Percentiles rank a stretch among this genome's conserved stretches.
phyloP scores from a whole-genome alignment of 345 rosid genomes.

The Trapa bicornis region DNA sequence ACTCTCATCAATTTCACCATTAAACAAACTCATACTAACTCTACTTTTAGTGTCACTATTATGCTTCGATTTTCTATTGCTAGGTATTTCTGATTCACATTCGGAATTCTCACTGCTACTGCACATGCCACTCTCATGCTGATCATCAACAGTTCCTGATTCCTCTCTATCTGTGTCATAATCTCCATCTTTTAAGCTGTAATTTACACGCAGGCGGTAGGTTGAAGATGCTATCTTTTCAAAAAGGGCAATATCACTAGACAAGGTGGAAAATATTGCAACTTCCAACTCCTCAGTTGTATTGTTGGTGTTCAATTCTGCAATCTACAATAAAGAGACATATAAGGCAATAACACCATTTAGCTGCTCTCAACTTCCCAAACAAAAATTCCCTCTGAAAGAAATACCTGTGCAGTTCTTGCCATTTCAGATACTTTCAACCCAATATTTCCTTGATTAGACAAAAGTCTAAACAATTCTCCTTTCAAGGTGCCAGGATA shows the following conservation, averaged over 20 bases:
- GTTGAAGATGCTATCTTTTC: slow-evolving; percentile 76
- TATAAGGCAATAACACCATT: not conserved
- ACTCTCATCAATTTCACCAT: slow-evolving; percentile 92
- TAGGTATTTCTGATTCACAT: slow-evolving; percentile 31
- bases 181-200: slow-evolving; percentile 36
- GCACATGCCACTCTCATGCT: slow-evolving; percentile 28
- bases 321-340: slow-evolving; percentile 35
- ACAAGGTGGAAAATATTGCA: slow-evolving; percentile 63
- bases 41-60: slow-evolving; percentile 23
- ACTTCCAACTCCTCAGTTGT: slow-evolving; percentile 50
- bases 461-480: slow-evolving; percentile 56
- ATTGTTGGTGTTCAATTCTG: slow-evolving; percentile 48
- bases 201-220: slow-evolving; percentile 62
- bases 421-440: slow-evolving; percentile 61
- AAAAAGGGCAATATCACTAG: slow-evolving; percentile 87
- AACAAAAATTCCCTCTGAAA: not conserved
- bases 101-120: slow-evolving; percentile 52
- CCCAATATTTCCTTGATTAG: slow-evolving; percentile 62
- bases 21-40: slow-evolving; percentile 19
- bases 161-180: slow-evolving; percentile 59
- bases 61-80: slow-evolving; percentile 23
- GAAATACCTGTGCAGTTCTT: slow-evolving; percentile 41
- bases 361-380: not conserved
- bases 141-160: slow-evolving; percentile 82
- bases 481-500: slow-evolving; percentile 67